Evolutionary conservation across 2,329 filamentous ascomycete genomes (phyloP).

Genomic region (Helicocarpus griseus): DNA sequence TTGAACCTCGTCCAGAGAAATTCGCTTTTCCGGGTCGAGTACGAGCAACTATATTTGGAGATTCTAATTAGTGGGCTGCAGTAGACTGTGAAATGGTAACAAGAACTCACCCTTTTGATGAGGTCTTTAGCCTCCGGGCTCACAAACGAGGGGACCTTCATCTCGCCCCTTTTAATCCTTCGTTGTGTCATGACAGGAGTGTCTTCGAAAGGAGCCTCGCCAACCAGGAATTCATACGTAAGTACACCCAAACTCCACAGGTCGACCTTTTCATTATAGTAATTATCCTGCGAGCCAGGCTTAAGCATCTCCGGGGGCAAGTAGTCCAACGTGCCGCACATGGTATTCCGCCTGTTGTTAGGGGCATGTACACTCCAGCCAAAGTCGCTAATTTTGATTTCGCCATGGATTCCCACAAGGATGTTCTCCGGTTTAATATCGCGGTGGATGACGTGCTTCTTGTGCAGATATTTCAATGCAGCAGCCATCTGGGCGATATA

Average conservation of each 20-base stretch:
- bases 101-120: slow-evolving; percentile 68
- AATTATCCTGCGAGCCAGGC: slow-evolving; percentile 69
- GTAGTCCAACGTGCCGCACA: slow-evolving; percentile 97
- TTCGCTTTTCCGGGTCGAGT: slow-evolving; percentile 85
- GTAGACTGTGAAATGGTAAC: background rate
- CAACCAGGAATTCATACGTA: slow-evolving; percentile 92
- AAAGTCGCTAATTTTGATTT: slow-evolving; percentile 98
- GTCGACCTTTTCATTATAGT: slow-evolving; percentile 91
- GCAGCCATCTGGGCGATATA: slow-evolving; percentile 89
- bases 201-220: slow-evolving; percentile 95
- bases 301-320: slow-evolving; percentile 96
- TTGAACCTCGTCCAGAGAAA: slow-evolving; percentile 80
- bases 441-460: slow-evolving; percentile 93
- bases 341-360: slow-evolving; percentile 84
- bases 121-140: slow-evolving; percentile 83
- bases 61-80: slow-evolving; percentile 21
- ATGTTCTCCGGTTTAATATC: slow-evolving; percentile 99
- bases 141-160: slow-evolving; percentile 84
- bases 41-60: slow-evolving; percentile 58
- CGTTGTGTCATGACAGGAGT: slow-evolving; percentile 89
- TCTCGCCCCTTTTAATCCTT: slow-evolving; percentile 79
- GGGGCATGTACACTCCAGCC: slow-evolving; percentile 98
- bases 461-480: slow-evolving; percentile 80
- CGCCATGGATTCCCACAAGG: slow-evolving; percentile 86
- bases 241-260: slow-evolving; percentile 91